These are phyloP conservation scores for Spinellus fusiger DNA, from an alignment of 192 early-diverging fungal genomes.

Conservation along the genomic window DNA sequence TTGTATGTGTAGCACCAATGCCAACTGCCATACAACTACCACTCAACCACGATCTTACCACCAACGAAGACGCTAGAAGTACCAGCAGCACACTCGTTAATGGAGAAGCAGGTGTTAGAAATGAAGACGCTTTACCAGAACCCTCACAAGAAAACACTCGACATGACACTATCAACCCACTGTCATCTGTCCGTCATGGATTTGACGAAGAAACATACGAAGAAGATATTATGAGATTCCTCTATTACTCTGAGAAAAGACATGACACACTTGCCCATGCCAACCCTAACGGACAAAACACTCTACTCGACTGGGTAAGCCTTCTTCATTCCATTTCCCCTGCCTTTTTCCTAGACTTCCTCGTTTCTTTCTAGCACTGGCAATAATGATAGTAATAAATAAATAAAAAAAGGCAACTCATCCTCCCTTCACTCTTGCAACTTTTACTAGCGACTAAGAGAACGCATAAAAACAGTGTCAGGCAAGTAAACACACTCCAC, in stretches of 20 bases:
- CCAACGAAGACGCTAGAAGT: constrained; percentile 46
- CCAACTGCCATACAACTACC: neutral
- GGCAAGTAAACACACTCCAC: constrained; percentile 14
- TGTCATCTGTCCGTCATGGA: constrained; percentile 36
- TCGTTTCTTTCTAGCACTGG: neutral
- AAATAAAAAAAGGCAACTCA: neutral
- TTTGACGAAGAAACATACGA: constrained; percentile 46
- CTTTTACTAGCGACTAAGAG: constrained; percentile 37
- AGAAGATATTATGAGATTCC: constrained; percentile 42
- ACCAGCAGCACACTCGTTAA: constrained; percentile 51
- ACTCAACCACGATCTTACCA: neutral
- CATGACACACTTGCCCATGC: constrained; percentile 40
- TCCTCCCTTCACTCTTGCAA: neutral
- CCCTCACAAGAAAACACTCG: constrained; percentile 12
- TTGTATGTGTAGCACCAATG: no score
- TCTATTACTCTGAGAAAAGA: constrained; percentile 52
- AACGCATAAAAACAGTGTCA: constrained; percentile 74
- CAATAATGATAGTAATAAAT: neutral
- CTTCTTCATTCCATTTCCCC: no score
- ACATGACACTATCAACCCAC: neutral
- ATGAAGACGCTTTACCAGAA: constrained; percentile 31
- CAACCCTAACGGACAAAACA: neutral
- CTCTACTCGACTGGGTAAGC: constrained; percentile 45
- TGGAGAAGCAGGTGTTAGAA: constrained; percentile 22
- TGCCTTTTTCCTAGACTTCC: neutral